These are phyloP conservation scores for Bromus sterilis DNA, from an alignment of 176 grass and related monocot genomes.

Conservation along the genomic window DNA sequence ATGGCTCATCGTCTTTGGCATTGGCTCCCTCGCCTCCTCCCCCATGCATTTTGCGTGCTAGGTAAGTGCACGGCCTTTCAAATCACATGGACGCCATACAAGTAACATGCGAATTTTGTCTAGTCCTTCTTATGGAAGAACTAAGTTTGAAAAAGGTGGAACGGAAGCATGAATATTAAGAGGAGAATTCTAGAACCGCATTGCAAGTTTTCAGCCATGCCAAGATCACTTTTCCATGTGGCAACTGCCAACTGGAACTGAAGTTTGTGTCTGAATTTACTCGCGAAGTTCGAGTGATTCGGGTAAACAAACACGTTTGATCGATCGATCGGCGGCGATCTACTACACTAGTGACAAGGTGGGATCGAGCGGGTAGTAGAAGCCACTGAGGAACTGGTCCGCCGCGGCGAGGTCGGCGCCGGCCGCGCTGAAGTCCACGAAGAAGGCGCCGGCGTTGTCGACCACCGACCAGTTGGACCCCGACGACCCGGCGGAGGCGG, in stretches of 20 bases:
- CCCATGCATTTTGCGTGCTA: not conserved
- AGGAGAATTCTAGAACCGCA: not conserved
- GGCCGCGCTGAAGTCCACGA: slow-evolving; percentile 30
- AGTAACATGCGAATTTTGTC: too few relatives aligned
- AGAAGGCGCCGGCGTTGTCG: slow-evolving; percentile 9
- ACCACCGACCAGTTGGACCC: slow-evolving; percentile 36
- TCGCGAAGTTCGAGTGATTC: not conserved
- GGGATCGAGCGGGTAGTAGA: slow-evolving; percentile 39
- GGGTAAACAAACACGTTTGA: not conserved
- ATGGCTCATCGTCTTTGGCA: not conserved
- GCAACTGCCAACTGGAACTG: too few relatives aligned
- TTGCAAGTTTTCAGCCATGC: not conserved
- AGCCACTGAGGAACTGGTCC: slow-evolving; percentile 28
- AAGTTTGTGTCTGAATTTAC: not conserved
- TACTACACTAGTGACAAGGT: slow-evolving; percentile 29
- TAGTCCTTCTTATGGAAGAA: too few relatives aligned
- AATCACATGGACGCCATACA: not conserved
- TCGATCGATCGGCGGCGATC: not conserved
- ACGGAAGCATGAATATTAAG: not conserved
- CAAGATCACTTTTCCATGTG: too few relatives aligned
- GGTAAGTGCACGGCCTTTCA: not conserved
- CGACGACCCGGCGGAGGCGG: slow-evolving; percentile 28
- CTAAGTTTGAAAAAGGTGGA: too few relatives aligned
- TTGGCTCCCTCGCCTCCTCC: not conserved
- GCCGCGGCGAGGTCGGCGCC: not conserved